A percentile compares a stretch with the other conserved stretches of the same genome.
phyloP scores from a whole-genome alignment of 192 early-diverging fungal species.

The Gryganskiella cystojenkinii region DNA sequence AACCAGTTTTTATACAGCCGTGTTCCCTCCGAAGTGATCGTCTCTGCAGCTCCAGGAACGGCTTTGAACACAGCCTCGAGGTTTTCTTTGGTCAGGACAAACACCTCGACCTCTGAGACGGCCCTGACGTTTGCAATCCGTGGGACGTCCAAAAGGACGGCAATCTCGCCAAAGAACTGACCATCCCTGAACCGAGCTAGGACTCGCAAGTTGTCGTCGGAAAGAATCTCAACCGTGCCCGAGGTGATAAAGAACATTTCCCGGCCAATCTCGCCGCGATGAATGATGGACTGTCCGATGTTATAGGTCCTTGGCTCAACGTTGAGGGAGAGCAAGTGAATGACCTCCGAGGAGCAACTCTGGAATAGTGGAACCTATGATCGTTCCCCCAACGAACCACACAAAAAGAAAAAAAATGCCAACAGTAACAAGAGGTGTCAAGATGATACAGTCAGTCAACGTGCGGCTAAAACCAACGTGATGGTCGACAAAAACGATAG shows the following conservation, averaged over 20 bases:
- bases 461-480: too few species aligned
- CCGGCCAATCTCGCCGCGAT: constrained; percentile 69
- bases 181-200: constrained; percentile 53
- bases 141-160: constrained; percentile 58
- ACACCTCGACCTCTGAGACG: constrained; percentile 58
- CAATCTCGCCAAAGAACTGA: constrained; percentile 64
- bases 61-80: constrained; percentile 49
- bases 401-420: background rate
- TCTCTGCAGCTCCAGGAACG: constrained; percentile 48
- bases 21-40: constrained; percentile 32
- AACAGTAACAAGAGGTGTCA: too few species aligned
- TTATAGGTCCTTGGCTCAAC: constrained; percentile 63
- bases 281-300: constrained; percentile 65
- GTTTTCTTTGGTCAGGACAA: constrained; percentile 56
- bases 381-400: background rate
- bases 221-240: constrained; percentile 72
- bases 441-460: too few species aligned
- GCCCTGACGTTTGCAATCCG: constrained; percentile 58
- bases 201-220: constrained; percentile 39
- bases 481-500: too few species aligned
- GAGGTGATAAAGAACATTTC: constrained; percentile 82
- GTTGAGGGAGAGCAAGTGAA: constrained; percentile 56
- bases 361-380: constrained; percentile 57
- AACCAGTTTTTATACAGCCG: constrained; percentile 48
- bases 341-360: constrained; percentile 54